phyloP scores from a whole-genome alignment of 2,329 filamentous ascomycete species.

The Lecanicillium sp. region DNA sequence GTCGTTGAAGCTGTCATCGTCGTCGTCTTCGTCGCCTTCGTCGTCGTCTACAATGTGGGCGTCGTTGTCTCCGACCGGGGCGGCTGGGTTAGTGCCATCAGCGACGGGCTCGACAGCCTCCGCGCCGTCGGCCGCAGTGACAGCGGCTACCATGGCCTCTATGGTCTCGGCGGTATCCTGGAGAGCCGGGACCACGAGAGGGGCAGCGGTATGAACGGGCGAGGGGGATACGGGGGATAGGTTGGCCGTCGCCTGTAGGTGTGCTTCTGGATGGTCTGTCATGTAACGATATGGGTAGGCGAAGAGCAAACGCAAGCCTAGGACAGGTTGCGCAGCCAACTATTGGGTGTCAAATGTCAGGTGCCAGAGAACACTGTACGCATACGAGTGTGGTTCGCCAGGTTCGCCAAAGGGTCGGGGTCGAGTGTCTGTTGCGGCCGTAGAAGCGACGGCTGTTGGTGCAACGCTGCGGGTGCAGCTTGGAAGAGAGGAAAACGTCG shows the following conservation, averaged over 20 bases:
- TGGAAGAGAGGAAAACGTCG: no score
- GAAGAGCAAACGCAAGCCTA: no score
- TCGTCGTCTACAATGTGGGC: constrained; percentile 19
- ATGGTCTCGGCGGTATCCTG: constrained; percentile 45
- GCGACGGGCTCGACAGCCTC: constrained; percentile 19
- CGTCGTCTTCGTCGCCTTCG: constrained; percentile 28
- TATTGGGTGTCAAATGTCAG: no score
- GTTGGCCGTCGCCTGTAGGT: constrained; percentile 44
- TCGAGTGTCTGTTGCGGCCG: no score
- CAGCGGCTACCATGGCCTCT: constrained; percentile 36
- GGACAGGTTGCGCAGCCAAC: no score
- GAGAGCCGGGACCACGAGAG: constrained; percentile 40
- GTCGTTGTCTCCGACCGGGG: no score
- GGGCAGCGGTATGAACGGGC: constrained; percentile 37
- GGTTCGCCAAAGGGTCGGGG: no score
- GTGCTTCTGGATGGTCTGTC: constrained; percentile 27
- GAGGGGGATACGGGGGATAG: constrained; percentile 45
- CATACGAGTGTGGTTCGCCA: no score
- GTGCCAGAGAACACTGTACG: no score
- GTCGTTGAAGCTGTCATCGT: constrained; percentile 41
- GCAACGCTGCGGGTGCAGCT: no score
- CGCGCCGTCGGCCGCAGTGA: constrained; percentile 19
- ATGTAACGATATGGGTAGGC: constrained; percentile 1
- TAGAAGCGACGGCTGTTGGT: no score
- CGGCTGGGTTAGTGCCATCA: constrained; percentile 23